These are phyloP conservation scores for Geoglossum glabrum DNA, from an alignment of 495 filamentous ascomycete genomes.

Conservation along the genomic window DNA sequence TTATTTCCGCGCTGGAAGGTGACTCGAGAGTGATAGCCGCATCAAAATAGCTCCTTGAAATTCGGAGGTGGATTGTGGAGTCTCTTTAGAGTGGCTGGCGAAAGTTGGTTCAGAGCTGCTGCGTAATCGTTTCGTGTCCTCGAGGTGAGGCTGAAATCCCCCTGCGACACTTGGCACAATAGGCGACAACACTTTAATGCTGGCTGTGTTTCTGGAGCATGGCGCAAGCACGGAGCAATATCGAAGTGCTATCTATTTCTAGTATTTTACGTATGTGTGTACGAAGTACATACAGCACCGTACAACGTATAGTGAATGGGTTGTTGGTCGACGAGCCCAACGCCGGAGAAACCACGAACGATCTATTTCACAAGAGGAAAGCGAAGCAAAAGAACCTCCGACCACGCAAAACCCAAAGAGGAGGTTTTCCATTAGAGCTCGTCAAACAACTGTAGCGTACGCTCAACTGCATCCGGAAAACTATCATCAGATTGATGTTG, in stretches of 20 bases:
- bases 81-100: neutral
- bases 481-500: neutral
- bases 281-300: too few relatives aligned
- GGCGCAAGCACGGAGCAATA: neutral
- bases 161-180: too few relatives aligned
- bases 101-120: neutral
- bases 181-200: too few relatives aligned
- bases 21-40: neutral
- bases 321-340: too few relatives aligned
- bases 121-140: neutral
- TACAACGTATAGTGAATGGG: too few relatives aligned
- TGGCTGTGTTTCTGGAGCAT: too few relatives aligned
- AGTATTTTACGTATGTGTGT: neutral
- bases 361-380: too few relatives aligned
- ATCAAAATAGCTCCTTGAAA: neutral
- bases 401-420: too few relatives aligned
- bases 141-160: neutral
- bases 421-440: neutral
- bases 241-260: neutral
- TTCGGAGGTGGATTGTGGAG: neutral
- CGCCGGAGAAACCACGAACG: too few relatives aligned
- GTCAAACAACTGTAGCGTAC: neutral
- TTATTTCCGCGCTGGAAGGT: neutral
- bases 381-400: too few relatives aligned
- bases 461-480: neutral